Evolutionary conservation across 345 rosid species (phyloP).

Genomic region (Nephelium lappaceum): DNA sequence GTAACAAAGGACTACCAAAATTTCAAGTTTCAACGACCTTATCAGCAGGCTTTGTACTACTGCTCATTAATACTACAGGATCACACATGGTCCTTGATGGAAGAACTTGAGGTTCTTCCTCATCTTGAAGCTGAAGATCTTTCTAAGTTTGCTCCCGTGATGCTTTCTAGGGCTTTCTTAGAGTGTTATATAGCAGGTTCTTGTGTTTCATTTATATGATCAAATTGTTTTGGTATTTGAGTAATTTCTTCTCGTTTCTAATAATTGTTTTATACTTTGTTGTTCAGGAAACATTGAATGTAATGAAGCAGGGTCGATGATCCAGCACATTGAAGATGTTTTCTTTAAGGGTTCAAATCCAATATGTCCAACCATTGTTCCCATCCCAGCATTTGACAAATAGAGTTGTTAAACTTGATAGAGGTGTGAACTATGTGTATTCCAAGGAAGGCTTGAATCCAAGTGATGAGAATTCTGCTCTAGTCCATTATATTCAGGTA

Average conservation of each 20-base stretch:
- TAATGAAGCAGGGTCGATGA: conserved; percentile 70
- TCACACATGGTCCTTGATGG: conserved; percentile 76
- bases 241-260: background rate
- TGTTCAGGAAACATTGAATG: conserved; percentile 71
- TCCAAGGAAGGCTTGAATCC: conserved; percentile 75
- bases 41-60: conserved; percentile 80
- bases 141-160: conserved; percentile 62
- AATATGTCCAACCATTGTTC: conserved; percentile 63
- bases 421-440: conserved; percentile 59
- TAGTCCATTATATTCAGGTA: conserved; percentile 93
- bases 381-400: conserved; percentile 82
- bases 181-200: conserved; percentile 83
- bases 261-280: conserved; percentile 22
- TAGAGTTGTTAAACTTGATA: conserved; percentile 73
- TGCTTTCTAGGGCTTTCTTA: conserved; percentile 76
- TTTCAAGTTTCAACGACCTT: conserved; percentile 80
- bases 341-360: conserved; percentile 64
- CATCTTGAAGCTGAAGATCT: conserved; percentile 67
- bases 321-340: conserved; percentile 59
- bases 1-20: conserved; percentile 71
- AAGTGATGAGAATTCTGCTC: conserved; percentile 76
- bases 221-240: background rate
- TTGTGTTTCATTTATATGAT: conserved; percentile 22
- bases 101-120: conserved; percentile 68
- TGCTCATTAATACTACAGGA: conserved; percentile 70